phyloP scores from a whole-genome alignment of 164 flowering plant genomes.

The Hamamelis virginiana region DNA sequence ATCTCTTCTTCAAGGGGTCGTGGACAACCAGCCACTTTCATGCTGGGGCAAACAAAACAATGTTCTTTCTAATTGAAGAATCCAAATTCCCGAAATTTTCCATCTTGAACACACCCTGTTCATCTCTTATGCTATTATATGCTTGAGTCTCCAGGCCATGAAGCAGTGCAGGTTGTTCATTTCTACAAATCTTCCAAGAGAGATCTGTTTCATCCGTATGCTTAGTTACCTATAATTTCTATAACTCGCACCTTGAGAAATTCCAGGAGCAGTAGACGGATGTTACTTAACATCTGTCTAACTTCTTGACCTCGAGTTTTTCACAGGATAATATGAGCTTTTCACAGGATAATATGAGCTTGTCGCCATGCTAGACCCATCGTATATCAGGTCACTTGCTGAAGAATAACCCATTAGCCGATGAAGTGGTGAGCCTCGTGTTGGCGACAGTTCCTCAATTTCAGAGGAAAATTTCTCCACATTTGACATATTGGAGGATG shows the following conservation, averaged over 20 bases:
- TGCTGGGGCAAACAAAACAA: not conserved
- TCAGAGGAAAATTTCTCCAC: conserved; percentile 24
- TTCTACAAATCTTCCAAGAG: not conserved
- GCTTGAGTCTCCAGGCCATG: not conserved
- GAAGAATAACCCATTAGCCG: conserved; percentile 81
- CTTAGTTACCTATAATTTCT: not conserved
- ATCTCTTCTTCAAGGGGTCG: not conserved
- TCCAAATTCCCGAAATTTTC: not conserved
- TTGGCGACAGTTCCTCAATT: conserved; percentile 23
- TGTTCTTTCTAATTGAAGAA: not conserved
- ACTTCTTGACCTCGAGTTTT: not conserved
- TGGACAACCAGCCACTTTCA: not conserved
- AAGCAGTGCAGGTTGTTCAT: not conserved
- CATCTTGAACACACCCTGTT: not conserved
- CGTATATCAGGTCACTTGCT: conserved; percentile 37
- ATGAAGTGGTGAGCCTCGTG: conserved; percentile 57
- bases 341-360: not conserved
- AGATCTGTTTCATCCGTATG: not conserved
- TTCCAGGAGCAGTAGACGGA: too few relatives aligned
- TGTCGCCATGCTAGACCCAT: conserved; percentile 5
- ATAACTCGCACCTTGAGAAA: not conserved
- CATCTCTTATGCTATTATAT: not conserved
- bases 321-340: not conserved
- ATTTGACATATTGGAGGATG: conserved; percentile 18
- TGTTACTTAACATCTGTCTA: too few relatives aligned